Conservation (phyloP, 1,139 yeast genomes). For the Sporopachydermia cereana region DNA sequence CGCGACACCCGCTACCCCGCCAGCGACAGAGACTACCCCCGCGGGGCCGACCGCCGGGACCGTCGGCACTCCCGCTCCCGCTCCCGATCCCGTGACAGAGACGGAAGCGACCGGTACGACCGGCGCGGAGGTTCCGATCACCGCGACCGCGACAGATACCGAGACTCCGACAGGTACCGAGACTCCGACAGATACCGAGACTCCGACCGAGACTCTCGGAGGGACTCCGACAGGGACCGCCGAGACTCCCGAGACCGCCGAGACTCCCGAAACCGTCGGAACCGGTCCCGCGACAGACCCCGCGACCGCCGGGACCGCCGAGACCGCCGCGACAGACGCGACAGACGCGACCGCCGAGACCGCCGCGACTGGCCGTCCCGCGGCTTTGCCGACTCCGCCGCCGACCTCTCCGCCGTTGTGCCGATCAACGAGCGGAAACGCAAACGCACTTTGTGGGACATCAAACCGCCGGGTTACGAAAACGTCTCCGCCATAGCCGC, state of each 20-base stretch:
- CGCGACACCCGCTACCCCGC: not conserved
- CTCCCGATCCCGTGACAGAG: not conserved
- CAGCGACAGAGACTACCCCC: slow-evolving; percentile 8
- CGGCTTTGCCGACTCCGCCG: slow-evolving; percentile 9
- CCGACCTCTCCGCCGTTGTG: slow-evolving; percentile 23
- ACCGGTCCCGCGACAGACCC: slow-evolving; percentile 9
- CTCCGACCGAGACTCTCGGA: slow-evolving; percentile 8
- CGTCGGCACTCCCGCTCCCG: slow-evolving; percentile 10
- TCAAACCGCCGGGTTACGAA: slow-evolving; percentile 65
- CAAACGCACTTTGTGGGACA: slow-evolving; percentile 59
- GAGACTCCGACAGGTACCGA: slow-evolving; percentile 8
- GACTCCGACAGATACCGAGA: not conserved
- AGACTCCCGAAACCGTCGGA: slow-evolving; percentile 11
- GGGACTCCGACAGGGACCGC: slow-evolving; percentile 10
- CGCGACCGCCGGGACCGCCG: slow-evolving; percentile 9
- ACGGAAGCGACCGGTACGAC: not conserved
- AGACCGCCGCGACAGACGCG: slow-evolving; percentile 11
- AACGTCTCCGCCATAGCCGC: slow-evolving; percentile 69
- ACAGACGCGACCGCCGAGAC: slow-evolving; percentile 11
- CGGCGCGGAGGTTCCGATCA: slow-evolving; percentile 5
- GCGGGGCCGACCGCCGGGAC: slow-evolving; percentile 10
- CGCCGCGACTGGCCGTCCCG: slow-evolving; percentile 11
- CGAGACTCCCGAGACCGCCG: slow-evolving; percentile 9
- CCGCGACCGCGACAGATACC: slow-evolving; percentile 7
- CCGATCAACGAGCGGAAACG: slow-evolving; percentile 35